Evolutionary conservation across 106 monocot species (phyloP).

Genomic region (Platanthera zijinensis): DNA sequence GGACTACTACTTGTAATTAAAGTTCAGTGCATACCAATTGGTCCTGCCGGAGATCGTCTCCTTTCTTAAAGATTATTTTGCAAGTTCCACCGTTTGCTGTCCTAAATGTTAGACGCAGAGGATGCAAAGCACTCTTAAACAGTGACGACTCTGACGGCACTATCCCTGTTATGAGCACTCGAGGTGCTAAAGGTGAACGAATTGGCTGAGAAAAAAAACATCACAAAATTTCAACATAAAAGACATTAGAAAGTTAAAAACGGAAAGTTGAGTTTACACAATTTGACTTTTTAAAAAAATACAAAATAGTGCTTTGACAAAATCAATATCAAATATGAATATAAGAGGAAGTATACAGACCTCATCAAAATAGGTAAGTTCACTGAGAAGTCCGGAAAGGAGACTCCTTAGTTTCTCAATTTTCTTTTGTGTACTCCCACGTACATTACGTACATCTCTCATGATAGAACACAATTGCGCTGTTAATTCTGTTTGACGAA

Average conservation of each 20-base stretch:
- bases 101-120: slow-evolving; percentile 77
- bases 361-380: slow-evolving; percentile 97
- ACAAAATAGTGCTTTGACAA: not conserved
- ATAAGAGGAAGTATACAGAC: slow-evolving; percentile 22
- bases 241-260: not conserved
- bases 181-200: slow-evolving; percentile 76
- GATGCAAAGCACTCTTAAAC: slow-evolving; percentile 88
- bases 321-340: not conserved
- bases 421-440: slow-evolving; percentile 92
- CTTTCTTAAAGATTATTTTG: slow-evolving; percentile 94
- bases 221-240: not conserved
- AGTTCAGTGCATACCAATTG: slow-evolving; percentile 53
- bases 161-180: slow-evolving; percentile 77
- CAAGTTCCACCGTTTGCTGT: slow-evolving; percentile 70
- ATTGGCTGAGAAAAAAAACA: slow-evolving; percentile 61
- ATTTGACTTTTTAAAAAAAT: not conserved
- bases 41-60: slow-evolving; percentile 97
- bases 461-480: slow-evolving; percentile 86
- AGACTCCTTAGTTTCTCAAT: slow-evolving; percentile 89
- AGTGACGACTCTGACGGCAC: slow-evolving; percentile 86
- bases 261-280: not conserved
- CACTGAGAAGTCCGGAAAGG: slow-evolving; percentile 82
- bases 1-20: not conserved
- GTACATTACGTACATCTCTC: slow-evolving; percentile 86
- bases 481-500: slow-evolving; percentile 79